Evolutionary conservation across 371 early-diverging fungal species (phyloP), one percentile per base, ranked within the genome.

Genomic region (Dipsacomyces acuminosporus): DNA sequence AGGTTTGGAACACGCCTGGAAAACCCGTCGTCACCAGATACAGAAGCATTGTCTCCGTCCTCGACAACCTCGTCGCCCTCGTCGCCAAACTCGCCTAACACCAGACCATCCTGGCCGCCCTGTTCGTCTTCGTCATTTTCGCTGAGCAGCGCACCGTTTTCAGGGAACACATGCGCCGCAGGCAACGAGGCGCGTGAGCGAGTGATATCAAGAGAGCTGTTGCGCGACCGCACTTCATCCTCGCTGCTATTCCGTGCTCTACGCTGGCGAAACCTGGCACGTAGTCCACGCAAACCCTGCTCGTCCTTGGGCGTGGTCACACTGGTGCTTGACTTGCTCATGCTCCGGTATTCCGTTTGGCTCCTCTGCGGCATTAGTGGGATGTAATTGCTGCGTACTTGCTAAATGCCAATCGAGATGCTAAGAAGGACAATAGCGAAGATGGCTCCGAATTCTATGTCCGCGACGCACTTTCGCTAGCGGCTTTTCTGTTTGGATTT

Each of bases 11-110:
- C 36, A 17, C 8, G 20, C 23, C 34, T 44, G 4, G 21, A 36
- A 17, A 18, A 3, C 15, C 23, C 26, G 6, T 20, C 22, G 33
- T 45, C 9, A 21, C 33, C 49, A 2, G 8, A 21, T 1, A n/a
- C 41, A 17, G 45, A 22, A n/a, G 51, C 57, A 34, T 69, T 61
- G 40, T 55, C 59, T 0, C 20, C 49, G 0, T 30, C 63, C 25
- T 71, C 70, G 7, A 44, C 54, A 6, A 56, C 45, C 38, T 71
- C 63, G 30, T 46, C 60, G 22, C 54, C 63, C 14, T 60, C 59
- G 18, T 34, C 55, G n/a, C 40, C 45, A 53, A 71, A 71, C 57
- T 71, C 69, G 51, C 69, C 65, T 18, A 71, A 30, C 13, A 71
- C 65, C 34, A 71, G 34, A 13, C 66, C 65, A n/a, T 53, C 69